Conservation (phyloP, 306 rosid genomes). For the Dryas alaskensis region DNA sequence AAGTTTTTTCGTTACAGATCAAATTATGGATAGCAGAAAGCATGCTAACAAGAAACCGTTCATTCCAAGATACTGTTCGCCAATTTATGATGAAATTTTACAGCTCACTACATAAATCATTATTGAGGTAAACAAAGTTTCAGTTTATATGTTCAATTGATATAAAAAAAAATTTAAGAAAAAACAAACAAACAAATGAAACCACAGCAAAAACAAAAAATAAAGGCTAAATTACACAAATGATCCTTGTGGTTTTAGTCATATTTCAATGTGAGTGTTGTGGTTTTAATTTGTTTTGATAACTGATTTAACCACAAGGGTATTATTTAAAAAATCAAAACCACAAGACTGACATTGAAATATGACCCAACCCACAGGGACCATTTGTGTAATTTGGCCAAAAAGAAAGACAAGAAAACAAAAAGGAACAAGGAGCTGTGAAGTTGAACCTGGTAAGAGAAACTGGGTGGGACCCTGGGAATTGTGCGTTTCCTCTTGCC, state of each 20-base stretch:
- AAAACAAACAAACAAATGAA: not conserved
- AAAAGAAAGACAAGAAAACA: not conserved
- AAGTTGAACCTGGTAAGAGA: slow-evolving; percentile 77
- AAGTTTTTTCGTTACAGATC: not conserved
- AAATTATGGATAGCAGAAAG: not conserved
- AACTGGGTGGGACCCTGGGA: slow-evolving; percentile 97
- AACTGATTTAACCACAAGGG: too few species aligned
- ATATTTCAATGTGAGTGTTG: too few species aligned
- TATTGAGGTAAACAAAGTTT: not conserved
- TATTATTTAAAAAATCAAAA: too few species aligned
- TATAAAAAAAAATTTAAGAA: not conserved
- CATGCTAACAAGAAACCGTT: not conserved
- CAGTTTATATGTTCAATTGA: not conserved
- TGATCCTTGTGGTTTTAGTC: too few species aligned
- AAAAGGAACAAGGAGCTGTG: not conserved
- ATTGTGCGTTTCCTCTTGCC: slow-evolving; percentile 74
- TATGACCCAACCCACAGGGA: too few species aligned
- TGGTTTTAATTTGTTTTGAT: too few species aligned
- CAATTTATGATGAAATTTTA: not conserved
- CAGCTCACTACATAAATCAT: not conserved
- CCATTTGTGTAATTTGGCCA: too few species aligned
- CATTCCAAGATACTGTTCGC: not conserved
- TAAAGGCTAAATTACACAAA: not conserved
- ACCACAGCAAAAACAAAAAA: slow-evolving; percentile 10
- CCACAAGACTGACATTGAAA: too few species aligned